Conservation (phyloP, 345 rosid species). For the Cochlearia excelsa region DNA sequence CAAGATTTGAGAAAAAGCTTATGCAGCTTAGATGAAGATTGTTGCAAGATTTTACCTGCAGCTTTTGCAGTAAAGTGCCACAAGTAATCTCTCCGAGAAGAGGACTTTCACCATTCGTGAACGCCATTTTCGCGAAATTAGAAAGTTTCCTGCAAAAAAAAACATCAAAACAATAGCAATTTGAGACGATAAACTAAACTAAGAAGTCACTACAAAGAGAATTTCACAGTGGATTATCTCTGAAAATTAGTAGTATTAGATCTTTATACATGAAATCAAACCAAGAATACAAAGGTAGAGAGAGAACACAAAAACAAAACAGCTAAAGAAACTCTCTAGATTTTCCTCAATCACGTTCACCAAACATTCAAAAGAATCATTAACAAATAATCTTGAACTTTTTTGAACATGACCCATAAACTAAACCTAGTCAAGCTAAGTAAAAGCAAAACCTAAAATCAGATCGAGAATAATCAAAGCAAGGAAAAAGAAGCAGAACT, state of each 20-base stretch:
- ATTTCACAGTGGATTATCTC: neutral
- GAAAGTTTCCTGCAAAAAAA: slow-evolving; percentile 35
- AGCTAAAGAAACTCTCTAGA: neutral
- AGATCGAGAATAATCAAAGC: slow-evolving; percentile 31
- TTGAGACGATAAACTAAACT: slow-evolving; percentile 9
- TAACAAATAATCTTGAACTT: slow-evolving; percentile 1
- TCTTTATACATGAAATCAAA: slow-evolving; percentile 1
- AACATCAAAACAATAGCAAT: slow-evolving; percentile 12
- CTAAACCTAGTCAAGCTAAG: slow-evolving; percentile 6
- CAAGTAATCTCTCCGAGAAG: slow-evolving; percentile 88
- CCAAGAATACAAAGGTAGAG: neutral
- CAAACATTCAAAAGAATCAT: neutral
- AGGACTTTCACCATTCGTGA: slow-evolving; percentile 67
- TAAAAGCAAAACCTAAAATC: slow-evolving; percentile 19
- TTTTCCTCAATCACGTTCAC: neutral
- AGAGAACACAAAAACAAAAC: neutral
- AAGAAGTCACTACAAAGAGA: neutral
- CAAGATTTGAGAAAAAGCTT: slow-evolving; percentile 11
- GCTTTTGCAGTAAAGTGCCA: slow-evolving; percentile 76
- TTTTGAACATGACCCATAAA: neutral
- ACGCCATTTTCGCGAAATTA: slow-evolving; percentile 54
- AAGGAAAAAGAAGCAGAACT: slow-evolving; percentile 35
- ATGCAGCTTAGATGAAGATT: neutral
- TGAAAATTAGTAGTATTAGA: neutral
- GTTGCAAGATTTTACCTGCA: slow-evolving; percentile 58